These are phyloP conservation scores for Globisporangium nagaii DNA, from an alignment of 352 stramenopile genomes.

Conservation along the genomic window DNA sequence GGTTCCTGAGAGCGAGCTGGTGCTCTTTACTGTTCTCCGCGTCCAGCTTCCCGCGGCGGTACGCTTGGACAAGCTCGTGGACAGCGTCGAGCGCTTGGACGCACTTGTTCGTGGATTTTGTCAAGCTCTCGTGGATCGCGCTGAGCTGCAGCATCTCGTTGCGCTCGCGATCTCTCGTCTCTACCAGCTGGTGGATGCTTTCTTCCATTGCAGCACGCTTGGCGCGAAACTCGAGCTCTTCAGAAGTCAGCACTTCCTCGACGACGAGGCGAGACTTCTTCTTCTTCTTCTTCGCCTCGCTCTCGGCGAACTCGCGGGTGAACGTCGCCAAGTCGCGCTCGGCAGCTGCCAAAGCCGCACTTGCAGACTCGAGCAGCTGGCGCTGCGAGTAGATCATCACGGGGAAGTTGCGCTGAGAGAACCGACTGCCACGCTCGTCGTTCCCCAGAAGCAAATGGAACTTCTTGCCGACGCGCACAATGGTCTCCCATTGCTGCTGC, in stretches of 20 bases:
- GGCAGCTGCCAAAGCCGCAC: slow-evolving; percentile 18
- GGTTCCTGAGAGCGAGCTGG: slow-evolving; percentile 9
- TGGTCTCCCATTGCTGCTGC: slow-evolving; percentile 35
- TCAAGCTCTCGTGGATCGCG: slow-evolving; percentile 18
- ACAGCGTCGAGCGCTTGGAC: slow-evolving; percentile 44
- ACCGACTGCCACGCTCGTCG: slow-evolving; percentile 27
- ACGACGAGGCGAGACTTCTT: slow-evolving; percentile 78
- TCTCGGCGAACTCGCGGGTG: slow-evolving; percentile 45
- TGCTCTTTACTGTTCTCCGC: background rate
- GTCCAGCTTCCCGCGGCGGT: slow-evolving; percentile 16
- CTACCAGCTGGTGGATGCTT: slow-evolving; percentile 22
- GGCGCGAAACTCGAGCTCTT: slow-evolving; percentile 54
- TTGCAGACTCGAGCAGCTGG: slow-evolving; percentile 43
- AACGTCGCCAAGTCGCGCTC: slow-evolving; percentile 27
- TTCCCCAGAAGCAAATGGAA: slow-evolving; percentile 37
- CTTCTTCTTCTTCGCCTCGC: slow-evolving; percentile 77
- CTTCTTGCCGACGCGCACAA: slow-evolving; percentile 49
- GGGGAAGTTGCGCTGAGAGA: slow-evolving; percentile 54
- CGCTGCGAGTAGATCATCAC: slow-evolving; percentile 59
- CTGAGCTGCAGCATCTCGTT: slow-evolving; percentile 21
- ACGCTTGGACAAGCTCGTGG: slow-evolving; percentile 41
- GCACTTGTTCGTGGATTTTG: slow-evolving; percentile 58
- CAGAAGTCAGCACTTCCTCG: slow-evolving; percentile 50
- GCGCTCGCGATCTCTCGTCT: slow-evolving; percentile 17
- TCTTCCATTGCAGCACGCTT: slow-evolving; percentile 34